phyloP scores from a whole-genome alignment of 2,329 filamentous ascomycete genomes.

The Paracamarosporium sp. region DNA sequence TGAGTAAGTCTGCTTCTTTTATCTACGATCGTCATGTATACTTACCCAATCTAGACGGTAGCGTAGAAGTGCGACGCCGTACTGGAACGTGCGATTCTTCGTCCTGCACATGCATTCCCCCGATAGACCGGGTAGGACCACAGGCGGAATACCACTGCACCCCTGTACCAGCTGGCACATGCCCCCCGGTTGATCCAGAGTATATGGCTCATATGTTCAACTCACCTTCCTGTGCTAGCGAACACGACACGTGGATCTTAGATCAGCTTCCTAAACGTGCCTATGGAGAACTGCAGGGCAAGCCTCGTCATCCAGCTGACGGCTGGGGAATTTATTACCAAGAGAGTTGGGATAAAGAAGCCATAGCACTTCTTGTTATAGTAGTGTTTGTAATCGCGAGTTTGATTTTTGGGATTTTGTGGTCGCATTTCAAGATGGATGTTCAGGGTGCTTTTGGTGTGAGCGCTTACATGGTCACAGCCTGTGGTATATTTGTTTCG shows the following conservation, averaged over 20 bases:
- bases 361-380: conserved; percentile 18
- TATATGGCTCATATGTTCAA: conserved; percentile 26
- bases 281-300: conserved; percentile 23
- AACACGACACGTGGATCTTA: conserved; percentile 26
- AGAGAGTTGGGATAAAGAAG: conserved; percentile 28
- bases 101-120: conserved; percentile 30
- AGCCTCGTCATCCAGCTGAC: conserved; percentile 26
- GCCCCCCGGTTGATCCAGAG: conserved; percentile 30
- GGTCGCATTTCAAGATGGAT: conserved; percentile 27
- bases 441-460: conserved; percentile 33
- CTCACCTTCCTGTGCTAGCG: conserved; percentile 21
- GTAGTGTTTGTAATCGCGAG: conserved; percentile 21
- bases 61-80: conserved; percentile 28
- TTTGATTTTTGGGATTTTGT: conserved; percentile 28
- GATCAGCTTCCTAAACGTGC: conserved; percentile 30
- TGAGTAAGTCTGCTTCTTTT: background rate
- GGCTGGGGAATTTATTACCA: conserved; percentile 36
- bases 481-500: conserved; percentile 13
- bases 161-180: conserved; percentile 20
- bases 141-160: conserved; percentile 31
- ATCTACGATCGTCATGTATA: conserved; percentile 5
- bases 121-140: conserved; percentile 23
- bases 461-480: conserved; percentile 16
- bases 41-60: conserved; percentile 18
- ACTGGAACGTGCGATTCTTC: conserved; percentile 17